Percentiles rank a stretch among this genome's conserved stretches.
These are phyloP conservation scores for Aspergillus haitiensis DNA, from an alignment of 495 filamentous ascomycete species.

Conservation along the genomic window DNA sequence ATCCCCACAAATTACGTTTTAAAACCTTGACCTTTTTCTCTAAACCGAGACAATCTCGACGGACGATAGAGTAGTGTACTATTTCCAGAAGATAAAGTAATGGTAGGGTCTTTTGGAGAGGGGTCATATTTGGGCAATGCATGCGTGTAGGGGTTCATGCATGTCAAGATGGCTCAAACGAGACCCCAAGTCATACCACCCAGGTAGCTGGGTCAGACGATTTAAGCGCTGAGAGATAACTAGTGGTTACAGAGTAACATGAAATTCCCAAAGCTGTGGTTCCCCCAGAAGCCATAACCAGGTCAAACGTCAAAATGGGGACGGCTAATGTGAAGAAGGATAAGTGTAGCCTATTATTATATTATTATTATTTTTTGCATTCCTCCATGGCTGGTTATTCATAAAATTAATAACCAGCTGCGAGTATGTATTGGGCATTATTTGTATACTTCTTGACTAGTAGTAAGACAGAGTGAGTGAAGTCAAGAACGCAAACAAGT, in stretches of 20 bases:
- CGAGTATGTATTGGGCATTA: too few species aligned
- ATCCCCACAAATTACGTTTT: too few species aligned
- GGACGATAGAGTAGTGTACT: too few species aligned
- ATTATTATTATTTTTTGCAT: too few species aligned
- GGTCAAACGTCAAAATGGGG: conserved; percentile 19
- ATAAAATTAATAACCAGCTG: too few species aligned
- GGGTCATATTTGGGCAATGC: background rate
- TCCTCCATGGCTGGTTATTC: too few species aligned
- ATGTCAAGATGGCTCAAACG: conserved; percentile 23
- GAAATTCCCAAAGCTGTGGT: conserved; percentile 45
- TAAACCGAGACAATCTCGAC: too few species aligned
- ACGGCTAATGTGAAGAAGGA: background rate
- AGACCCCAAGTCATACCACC: conserved; percentile 23
- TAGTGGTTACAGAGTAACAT: conserved; percentile 4
- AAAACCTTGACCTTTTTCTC: too few species aligned
- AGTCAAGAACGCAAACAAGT: too few species aligned
- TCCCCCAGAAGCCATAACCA: conserved; percentile 34
- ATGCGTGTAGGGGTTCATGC: conserved; percentile 30
- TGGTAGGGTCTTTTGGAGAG: background rate
- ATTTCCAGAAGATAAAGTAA: conserved; percentile 9
- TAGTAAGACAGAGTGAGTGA: too few species aligned
- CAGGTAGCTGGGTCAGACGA: conserved; percentile 31
- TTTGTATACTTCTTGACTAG: too few species aligned
- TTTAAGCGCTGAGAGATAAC: conserved; percentile 17
- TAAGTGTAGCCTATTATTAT: too few species aligned